Evolutionary conservation across 768 basidiomycete genomes (phyloP).

Genomic region (Leccinum disarticulatum): DNA sequence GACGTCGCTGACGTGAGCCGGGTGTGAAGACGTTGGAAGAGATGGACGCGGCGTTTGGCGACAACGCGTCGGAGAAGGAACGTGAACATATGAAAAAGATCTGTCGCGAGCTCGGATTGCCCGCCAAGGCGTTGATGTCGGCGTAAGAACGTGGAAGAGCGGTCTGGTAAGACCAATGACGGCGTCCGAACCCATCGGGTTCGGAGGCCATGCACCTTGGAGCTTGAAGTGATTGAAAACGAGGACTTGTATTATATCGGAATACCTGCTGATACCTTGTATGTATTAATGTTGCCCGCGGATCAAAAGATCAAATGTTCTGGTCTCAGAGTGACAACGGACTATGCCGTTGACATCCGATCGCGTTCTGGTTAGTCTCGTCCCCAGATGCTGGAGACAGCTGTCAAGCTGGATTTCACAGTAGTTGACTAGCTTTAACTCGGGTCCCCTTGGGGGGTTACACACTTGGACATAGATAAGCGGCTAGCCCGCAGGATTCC

Average conservation of each 20-base stretch:
- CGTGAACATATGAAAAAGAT: constrained; percentile 29
- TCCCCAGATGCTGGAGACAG: too few relatives aligned
- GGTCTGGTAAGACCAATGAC: neutral
- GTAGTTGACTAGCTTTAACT: too few relatives aligned
- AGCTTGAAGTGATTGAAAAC: neutral
- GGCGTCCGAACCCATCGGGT: neutral
- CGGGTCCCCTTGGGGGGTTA: too few relatives aligned
- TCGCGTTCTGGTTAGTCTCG: too few relatives aligned
- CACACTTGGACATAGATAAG: too few relatives aligned
- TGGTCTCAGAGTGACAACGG: too few relatives aligned
- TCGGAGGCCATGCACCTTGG: neutral
- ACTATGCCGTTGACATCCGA: neutral
- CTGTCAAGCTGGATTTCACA: too few relatives aligned
- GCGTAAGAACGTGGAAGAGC: constrained; percentile 2
- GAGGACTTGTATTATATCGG: neutral
- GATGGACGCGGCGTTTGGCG: constrained; percentile 35
- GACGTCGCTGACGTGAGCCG: neutral
- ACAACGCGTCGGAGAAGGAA: constrained; percentile 27
- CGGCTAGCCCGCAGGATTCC: too few relatives aligned
- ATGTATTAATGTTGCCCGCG: neutral
- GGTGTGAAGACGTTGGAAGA: constrained; percentile 32
- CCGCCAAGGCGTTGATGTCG: constrained; percentile 23
- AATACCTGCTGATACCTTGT: neutral
- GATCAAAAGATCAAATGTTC: neutral
- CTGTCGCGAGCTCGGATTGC: constrained; percentile 30